Evolutionary conservation across 1,139 yeast genomes (phyloP), one percentile per base, ranked within the genome.

Genomic region (Taphrina betulina): DNA sequence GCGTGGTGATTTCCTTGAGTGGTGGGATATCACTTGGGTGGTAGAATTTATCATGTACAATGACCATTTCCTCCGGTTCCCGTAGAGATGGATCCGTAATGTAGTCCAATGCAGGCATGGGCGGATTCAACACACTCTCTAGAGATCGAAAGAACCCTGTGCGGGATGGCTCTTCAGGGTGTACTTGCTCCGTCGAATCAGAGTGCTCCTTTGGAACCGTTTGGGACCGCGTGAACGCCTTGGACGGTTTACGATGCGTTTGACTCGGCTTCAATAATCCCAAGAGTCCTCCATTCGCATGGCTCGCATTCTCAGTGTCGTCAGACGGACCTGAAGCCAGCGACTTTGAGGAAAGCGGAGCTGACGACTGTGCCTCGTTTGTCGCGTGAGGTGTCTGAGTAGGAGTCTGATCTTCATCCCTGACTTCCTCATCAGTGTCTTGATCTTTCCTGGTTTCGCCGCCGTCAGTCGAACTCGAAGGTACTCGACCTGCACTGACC

Each of bases 121-220:
- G 95, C 0, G 97, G 97, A n/a, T 87, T 69, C 2, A 92, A 70
- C 8, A 89, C 78, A 0, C 89, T 78, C 1, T 88, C 79, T 0
- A 95, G 95, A 1, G 95, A 82, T 61, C 85, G 89, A n/a, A 90
- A 69, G 58, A 90, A 79, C 0, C 95, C 84, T 0, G 94, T 76
- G 63, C 82, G 85, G 5, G 81, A 80, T 2, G 54, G 54, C 19
- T 78, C 57, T 23, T 60, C 56, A 14, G 35, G 57, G n/a, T 34
- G 43, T 33, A 44, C 36, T 41, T 52, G 57, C 16, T 60, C 58
- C 12, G 61, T 63, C 1, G 65, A 66, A 8, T 63, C 66, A 2
- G 60, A 64, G n/a, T 41, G 61, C 14, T 55, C 58, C 10, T 50
- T 59, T n/a, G 60, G 60, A 12, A 66, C 28, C 1, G 71, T 69